Evolutionary conservation across 306 rosid genomes (phyloP).

Genomic region (Geum urbanum): DNA sequence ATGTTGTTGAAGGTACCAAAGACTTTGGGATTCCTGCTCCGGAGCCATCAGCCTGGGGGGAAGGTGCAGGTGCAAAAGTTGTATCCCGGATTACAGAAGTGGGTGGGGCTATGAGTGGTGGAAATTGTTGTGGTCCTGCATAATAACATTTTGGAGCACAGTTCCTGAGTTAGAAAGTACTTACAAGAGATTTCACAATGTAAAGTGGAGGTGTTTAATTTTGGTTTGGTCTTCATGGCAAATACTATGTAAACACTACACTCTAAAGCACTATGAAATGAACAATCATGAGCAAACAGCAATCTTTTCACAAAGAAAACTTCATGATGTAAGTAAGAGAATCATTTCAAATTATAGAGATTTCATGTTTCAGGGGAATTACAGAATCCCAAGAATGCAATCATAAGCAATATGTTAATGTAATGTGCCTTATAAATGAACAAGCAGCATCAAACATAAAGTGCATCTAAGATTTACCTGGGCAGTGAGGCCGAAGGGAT

Average conservation of each 20-base stretch:
- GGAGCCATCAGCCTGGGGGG: conserved; percentile 52
- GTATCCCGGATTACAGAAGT: conserved; percentile 49
- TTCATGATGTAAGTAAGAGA: not conserved
- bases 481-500: conserved; percentile 91
- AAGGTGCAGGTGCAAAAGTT: conserved; percentile 59
- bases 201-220: not conserved
- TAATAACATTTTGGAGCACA: conserved; percentile 19
- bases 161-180: not conserved
- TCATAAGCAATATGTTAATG: not conserved
- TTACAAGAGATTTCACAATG: not conserved
- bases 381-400: not conserved
- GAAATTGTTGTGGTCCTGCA: conserved; percentile 75
- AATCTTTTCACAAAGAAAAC: not conserved
- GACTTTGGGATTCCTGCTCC: conserved; percentile 39
- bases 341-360: not conserved
- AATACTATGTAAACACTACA: not conserved
- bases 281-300: not conserved
- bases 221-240: not conserved
- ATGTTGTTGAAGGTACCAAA: conserved; percentile 46
- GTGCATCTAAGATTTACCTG: conserved; percentile 46
- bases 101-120: conserved; percentile 79
- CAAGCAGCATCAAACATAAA: not conserved
- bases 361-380: not conserved
- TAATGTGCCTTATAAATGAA: not conserved
- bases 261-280: not conserved